Base-by-base conservation (phyloP, 2,329 filamentous ascomycete genomes). In the Aspergillus carbonarius region DNA sequence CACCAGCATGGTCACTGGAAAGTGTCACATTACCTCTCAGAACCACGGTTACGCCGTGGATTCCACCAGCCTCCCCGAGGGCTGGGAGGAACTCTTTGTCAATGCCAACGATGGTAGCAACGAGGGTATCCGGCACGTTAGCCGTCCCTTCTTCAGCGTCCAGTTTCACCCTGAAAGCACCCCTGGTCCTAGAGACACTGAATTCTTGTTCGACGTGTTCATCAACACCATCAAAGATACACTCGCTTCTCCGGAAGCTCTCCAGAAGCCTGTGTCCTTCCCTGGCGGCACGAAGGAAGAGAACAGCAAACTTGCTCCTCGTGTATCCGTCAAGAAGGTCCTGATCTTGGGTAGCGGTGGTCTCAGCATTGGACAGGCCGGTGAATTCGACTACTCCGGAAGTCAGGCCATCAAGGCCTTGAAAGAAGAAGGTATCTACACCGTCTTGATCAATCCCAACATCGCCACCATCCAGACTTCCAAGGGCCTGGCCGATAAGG, bases 391-490 rank as follows among this genome's bases (percentile, higher is more conserved):
- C 75, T 99, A 99, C 81, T 98, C 95, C 55, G 95, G 95, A 63
- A 96, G 91, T 76, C 95, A 99, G 78, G 95, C 93, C 47, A 98
- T 99, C 82, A 99, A 99, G 82, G 95, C 95, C 37, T 75, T 99
- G 69, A 98, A 98, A 79, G 90, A 98, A 76, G 95, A 98, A 78
- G 93, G 93, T 61, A 97, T 98, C 70, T 98, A 97, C 81, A 97
- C 95, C 3, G 89, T 99, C 63, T 82, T 99, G 63, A 98, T 99
- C 83, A 99, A 99, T 80, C 95, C 95, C 58, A 99, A 99, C 75
- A 98, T 99, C 74, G 95, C 95, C 66, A 99, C 95, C 0, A 98
- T 98, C 63, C 95, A 99, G 76, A 99, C 95, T 4, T 98, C 95
- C 54, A 97, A 97, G 80, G 95, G 95, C 64, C 82, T 99, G 54